phyloP scores from a whole-genome alignment of 305 asterid genomes.

The Solanum aculeatissimum region DNA sequence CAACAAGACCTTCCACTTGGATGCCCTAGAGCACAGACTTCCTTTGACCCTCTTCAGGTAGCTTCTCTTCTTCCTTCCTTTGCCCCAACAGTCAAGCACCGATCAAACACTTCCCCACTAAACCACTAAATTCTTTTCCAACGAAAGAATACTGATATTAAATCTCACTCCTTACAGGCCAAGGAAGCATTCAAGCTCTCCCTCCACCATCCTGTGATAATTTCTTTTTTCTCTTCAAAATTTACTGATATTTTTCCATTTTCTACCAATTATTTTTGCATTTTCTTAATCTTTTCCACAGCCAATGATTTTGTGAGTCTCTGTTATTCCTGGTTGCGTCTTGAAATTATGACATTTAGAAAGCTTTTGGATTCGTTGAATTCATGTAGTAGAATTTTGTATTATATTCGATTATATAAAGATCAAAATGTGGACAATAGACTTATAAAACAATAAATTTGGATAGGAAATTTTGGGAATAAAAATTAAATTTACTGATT shows the following conservation, averaged over 20 bases:
- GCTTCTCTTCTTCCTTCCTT: not conserved
- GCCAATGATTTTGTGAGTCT: not conserved
- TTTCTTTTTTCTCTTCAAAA: not conserved
- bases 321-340: not conserved
- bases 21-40: not conserved
- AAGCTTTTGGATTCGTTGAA: not conserved
- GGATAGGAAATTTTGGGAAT: not conserved
- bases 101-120: not conserved
- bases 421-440: not conserved
- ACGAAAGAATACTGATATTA: not conserved
- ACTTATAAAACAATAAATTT: not conserved
- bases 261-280: not conserved
- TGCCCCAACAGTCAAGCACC: not conserved
- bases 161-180: not conserved
- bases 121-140: not conserved
- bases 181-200: not conserved
- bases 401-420: not conserved
- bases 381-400: not conserved
- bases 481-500: not conserved
- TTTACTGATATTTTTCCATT: not conserved
- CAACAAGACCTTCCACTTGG: not conserved
- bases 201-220: not conserved
- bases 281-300: not conserved
- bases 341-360: not conserved
- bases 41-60: not conserved